These are phyloP conservation scores for Microdochium paspali DNA, from an alignment of 2,329 filamentous ascomycete genomes.

Conservation along the genomic window DNA sequence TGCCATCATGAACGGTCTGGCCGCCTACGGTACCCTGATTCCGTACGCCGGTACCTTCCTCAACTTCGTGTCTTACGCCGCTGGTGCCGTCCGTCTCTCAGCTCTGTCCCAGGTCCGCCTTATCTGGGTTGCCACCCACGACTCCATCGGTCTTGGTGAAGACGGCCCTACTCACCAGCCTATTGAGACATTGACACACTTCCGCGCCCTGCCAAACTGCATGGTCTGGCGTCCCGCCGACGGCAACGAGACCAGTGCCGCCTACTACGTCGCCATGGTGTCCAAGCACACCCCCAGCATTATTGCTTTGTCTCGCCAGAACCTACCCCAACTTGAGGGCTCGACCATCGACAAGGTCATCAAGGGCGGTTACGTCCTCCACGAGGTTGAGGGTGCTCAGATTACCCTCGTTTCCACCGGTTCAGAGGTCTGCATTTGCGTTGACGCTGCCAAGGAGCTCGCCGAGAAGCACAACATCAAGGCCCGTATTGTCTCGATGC, in stretches of 20 bases:
- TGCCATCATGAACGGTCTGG: conserved; percentile 88
- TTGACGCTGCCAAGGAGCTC: conserved; percentile 87
- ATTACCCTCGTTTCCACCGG: conserved; percentile 91
- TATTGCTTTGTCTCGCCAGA: conserved; percentile 91
- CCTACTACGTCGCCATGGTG: conserved; percentile 92
- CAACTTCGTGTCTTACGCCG: conserved; percentile 98
- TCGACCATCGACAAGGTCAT: conserved; percentile 80
- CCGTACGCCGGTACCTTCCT: conserved; percentile 95
- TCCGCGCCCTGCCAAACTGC: conserved; percentile 97
- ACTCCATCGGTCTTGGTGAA: conserved; percentile 98
- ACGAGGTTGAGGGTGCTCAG: conserved; percentile 75
- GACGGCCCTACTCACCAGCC: conserved; percentile 98
- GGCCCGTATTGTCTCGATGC: conserved; percentile 88
- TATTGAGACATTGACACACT: conserved; percentile 95
- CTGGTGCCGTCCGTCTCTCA: conserved; percentile 89
- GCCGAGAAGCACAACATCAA: conserved; percentile 80
- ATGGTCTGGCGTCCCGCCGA: conserved; percentile 99
- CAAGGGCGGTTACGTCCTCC: conserved; percentile 91
- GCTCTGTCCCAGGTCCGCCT: conserved; percentile 82
- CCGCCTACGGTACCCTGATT: conserved; percentile 90
- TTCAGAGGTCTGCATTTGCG: conserved; percentile 88
- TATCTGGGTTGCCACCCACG: conserved; percentile 96
- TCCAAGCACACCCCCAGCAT: conserved; percentile 86
- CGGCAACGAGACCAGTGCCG: conserved; percentile 95
- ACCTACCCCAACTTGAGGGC: conserved; percentile 93